Conservation (phyloP, 345 rosid species). For the Eucalyptus regnans region DNA sequence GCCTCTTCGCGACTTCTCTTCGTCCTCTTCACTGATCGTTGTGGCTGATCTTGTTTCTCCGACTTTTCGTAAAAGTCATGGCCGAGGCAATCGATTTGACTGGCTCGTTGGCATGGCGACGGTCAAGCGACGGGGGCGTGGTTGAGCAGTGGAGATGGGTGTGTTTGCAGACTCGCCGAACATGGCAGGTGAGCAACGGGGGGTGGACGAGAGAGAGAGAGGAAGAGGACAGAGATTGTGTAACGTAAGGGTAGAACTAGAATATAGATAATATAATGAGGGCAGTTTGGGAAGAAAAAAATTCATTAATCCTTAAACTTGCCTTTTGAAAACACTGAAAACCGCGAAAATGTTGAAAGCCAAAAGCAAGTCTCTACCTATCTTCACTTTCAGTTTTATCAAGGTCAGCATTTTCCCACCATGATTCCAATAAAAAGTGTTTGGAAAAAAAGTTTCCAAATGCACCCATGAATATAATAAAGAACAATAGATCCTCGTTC, state of each 20-base stretch:
- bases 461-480: neutral
- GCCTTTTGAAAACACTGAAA: rapidly evolving
- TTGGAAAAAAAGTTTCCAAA: neutral
- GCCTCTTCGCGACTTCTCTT: neutral
- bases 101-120: neutral
- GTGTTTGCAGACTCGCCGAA: neutral
- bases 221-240: neutral
- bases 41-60: neutral
- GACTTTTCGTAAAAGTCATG: neutral
- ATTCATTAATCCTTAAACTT: too few species aligned
- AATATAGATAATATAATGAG: neutral
- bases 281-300: neutral
- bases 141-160: neutral
- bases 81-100: neutral
- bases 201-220: neutral
- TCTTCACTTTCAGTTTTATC: rapidly evolving
- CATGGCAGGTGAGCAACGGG: neutral
- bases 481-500: neutral
- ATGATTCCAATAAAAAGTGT: neutral
- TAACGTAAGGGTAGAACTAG: neutral
- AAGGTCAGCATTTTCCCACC: neutral
- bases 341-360: rapidly evolving
- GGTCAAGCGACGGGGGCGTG: rapidly evolving
- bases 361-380: rapidly evolving
- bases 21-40: neutral